These are phyloP conservation scores for Tulasnella sp. DNA, from an alignment of 768 basidiomycete genomes.

Conservation along the genomic window DNA sequence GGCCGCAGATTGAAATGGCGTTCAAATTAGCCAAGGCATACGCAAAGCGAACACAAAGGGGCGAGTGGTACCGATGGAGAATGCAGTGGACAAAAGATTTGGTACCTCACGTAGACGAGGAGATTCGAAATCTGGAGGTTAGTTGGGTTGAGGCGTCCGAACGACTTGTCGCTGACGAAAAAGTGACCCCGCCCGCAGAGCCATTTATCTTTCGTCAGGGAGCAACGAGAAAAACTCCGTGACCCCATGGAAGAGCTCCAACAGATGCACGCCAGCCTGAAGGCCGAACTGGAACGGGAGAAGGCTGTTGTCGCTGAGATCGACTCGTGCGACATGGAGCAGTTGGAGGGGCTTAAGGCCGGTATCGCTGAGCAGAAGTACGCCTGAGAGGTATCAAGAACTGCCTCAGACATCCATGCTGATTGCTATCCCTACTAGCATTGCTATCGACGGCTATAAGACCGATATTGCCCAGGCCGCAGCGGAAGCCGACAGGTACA, in stretches of 20 bases:
- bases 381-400: background rate
- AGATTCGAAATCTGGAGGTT: conserved; percentile 19
- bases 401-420: background rate
- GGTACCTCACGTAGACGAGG: conserved; percentile 9
- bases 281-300: conserved; percentile 21
- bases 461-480: conserved; percentile 17
- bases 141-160: background rate
- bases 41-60: conserved; percentile 13
- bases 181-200: background rate
- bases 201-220: conserved; percentile 1
- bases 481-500: conserved; percentile 14
- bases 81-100: conserved; percentile 18
- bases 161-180: background rate
- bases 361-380: conserved; percentile 25
- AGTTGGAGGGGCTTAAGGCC: conserved; percentile 17
- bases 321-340: conserved; percentile 20
- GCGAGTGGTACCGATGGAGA: conserved; percentile 22
- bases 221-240: conserved; percentile 17
- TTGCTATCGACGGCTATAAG: conserved; percentile 26
- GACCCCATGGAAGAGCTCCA: conserved; percentile 18
- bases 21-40: conserved; percentile 20
- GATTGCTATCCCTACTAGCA: background rate
- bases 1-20: conserved; percentile 12
- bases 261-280: conserved; percentile 5
- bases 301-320: conserved; percentile 17